phyloP scores from a whole-genome alignment of 2,329 filamentous ascomycete species.

The Fusarium dlaminii region DNA sequence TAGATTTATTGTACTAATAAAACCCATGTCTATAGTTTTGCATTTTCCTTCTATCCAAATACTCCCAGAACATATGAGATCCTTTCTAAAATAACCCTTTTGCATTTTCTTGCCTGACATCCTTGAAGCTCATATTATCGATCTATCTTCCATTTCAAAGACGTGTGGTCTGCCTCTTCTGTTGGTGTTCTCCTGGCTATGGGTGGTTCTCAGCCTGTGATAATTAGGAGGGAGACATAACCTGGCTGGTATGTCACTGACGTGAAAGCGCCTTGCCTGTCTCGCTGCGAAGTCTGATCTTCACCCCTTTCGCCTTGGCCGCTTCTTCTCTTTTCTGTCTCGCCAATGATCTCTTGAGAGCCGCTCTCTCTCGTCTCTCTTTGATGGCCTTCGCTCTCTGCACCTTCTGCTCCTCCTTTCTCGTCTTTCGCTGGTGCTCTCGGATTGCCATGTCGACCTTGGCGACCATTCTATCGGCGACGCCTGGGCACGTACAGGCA shows the following conservation, averaged over 20 bases:
- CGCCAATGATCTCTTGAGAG: background rate
- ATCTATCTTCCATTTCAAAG: background rate
- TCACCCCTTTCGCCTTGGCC: background rate
- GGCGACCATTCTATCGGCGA: background rate
- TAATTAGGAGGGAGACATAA: background rate
- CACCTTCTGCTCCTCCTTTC: background rate
- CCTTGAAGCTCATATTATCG: background rate
- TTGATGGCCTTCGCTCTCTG: background rate
- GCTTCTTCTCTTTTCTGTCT: background rate
- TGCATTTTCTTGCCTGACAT: background rate
- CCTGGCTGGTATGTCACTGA: background rate
- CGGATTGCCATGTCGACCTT: background rate
- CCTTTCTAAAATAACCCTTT: background rate
- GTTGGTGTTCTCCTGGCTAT: background rate
- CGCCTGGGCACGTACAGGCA: background rate
- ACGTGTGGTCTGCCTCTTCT: background rate
- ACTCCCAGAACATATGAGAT: background rate
- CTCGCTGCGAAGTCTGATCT: background rate
- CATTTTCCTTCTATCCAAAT: background rate
- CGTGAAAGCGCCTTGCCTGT: background rate
- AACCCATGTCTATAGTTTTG: background rate
- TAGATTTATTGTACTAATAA: background rate
- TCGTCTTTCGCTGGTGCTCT: background rate
- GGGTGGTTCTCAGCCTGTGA: background rate
- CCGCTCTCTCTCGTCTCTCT: background rate